A percentile compares a stretch with the other conserved stretches of the same genome.
Evolutionary conservation across 2,329 filamentous ascomycete genomes (phyloP).

Genomic region (Claviceps citrina): DNA sequence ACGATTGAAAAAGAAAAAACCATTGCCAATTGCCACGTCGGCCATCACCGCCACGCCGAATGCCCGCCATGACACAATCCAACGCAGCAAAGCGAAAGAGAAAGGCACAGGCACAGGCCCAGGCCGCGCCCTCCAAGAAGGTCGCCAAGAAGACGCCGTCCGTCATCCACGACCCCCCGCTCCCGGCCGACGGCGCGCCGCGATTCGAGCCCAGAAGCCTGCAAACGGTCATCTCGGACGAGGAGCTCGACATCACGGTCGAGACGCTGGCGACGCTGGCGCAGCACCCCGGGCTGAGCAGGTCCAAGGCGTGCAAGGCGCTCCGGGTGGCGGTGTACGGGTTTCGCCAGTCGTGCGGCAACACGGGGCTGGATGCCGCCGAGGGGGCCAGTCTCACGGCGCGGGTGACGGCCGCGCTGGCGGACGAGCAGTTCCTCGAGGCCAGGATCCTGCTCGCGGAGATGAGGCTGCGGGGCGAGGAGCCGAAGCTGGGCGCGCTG

Average conservation of each 20-base stretch:
- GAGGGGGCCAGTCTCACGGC: slow-evolving; percentile 49
- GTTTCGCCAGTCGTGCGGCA: slow-evolving; percentile 54
- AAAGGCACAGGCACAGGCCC: slow-evolving; percentile 21
- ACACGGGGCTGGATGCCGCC: slow-evolving; percentile 46
- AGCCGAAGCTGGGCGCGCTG: slow-evolving; percentile 51
- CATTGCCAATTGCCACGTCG: too few species aligned
- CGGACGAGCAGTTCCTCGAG: slow-evolving; percentile 50
- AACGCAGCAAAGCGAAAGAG: slow-evolving; percentile 33
- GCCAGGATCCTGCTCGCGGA: slow-evolving; percentile 50
- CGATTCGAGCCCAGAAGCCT: slow-evolving; percentile 32
- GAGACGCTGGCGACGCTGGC: slow-evolving; percentile 47
- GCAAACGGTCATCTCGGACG: slow-evolving; percentile 39
- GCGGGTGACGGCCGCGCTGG: slow-evolving; percentile 48
- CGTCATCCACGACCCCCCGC: slow-evolving; percentile 17
- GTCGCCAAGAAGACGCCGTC: slow-evolving; percentile 18
- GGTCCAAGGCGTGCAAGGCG: slow-evolving; percentile 52
- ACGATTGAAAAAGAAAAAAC: background rate
- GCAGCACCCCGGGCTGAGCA: slow-evolving; percentile 45
- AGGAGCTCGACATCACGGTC: slow-evolving; percentile 52
- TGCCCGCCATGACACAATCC: slow-evolving; percentile 15
- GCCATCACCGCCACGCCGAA: background rate
- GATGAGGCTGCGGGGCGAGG: slow-evolving; percentile 51
- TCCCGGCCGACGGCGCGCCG: slow-evolving; percentile 20
- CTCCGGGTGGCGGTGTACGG: slow-evolving; percentile 52
- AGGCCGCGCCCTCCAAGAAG: slow-evolving; percentile 21